Evolutionary conservation across 495 filamentous ascomycete genomes (phyloP).

Genomic region (Mytilinidion resinicola): DNA sequence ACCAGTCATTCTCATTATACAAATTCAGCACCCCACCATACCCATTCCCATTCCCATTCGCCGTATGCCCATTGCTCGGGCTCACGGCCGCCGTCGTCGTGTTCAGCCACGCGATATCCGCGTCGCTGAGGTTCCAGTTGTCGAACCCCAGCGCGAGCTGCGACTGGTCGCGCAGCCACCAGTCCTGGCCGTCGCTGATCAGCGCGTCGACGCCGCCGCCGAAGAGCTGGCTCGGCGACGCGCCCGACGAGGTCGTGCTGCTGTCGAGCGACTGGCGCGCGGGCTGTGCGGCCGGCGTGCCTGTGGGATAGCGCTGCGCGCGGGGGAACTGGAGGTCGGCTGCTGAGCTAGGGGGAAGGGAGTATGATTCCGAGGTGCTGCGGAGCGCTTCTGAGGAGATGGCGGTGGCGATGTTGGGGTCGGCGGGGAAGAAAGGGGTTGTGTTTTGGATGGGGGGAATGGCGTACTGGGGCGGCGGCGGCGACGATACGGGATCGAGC

Average conservation of each 20-base stretch:
- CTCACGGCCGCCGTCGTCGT: conserved; percentile 1
- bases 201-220: conserved; percentile 38
- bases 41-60: conserved; percentile 14
- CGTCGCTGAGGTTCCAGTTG: conserved; percentile 32
- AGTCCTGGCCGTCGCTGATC: conserved; percentile 37
- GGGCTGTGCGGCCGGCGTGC: conserved; percentile 3
- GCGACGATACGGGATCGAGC: neutral
- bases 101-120: conserved; percentile 26
- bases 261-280: conserved; percentile 11
- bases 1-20: conserved; percentile 30
- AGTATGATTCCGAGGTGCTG: conserved; percentile 15
- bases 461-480: conserved; percentile 13
- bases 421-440: conserved; percentile 19
- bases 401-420: conserved; percentile 3
- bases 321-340: conserved; percentile 15
- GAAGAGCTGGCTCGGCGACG: conserved; percentile 34
- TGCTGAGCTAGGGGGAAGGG: conserved; percentile 20
- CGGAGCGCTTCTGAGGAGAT: conserved; percentile 6
- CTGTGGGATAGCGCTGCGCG: conserved; percentile 7
- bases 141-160: conserved; percentile 36
- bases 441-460: conserved; percentile 7
- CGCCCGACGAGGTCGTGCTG: conserved; percentile 12
- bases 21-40: conserved; percentile 8
- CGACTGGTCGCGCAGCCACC: conserved; percentile 35
- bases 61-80: conserved; percentile 2